These are phyloP conservation scores for Cymbidium sinense DNA, from an alignment of 106 monocot genomes.

Conservation along the genomic window DNA sequence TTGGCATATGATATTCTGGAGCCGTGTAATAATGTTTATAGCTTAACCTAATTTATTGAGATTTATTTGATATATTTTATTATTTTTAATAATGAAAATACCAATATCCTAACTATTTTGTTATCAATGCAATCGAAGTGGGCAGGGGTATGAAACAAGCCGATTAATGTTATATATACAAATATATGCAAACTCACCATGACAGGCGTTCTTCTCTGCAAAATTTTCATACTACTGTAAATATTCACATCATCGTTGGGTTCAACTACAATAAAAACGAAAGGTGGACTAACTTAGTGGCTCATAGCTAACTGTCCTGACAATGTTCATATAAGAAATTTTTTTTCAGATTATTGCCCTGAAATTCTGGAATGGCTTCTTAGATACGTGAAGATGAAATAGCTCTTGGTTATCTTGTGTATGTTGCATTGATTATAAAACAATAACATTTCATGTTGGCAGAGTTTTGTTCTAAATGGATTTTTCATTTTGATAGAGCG, in stretches of 20 bases:
- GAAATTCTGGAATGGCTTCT: neutral
- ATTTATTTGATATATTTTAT: too few species aligned
- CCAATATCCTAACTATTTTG: too few species aligned
- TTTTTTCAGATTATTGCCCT: neutral
- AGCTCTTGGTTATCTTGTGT: neutral
- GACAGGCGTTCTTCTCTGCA: neutral
- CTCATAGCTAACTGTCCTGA: neutral
- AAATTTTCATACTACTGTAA: neutral
- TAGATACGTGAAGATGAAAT: neutral
- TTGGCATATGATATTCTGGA: too few species aligned
- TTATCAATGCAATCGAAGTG: too few species aligned
- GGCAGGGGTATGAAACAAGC: too few species aligned
- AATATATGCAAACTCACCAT: too few species aligned
- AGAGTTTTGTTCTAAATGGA: neutral
- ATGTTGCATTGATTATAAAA: neutral
- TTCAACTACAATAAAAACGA: neutral
- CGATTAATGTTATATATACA: too few species aligned
- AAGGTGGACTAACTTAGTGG: neutral
- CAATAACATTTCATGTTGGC: neutral
- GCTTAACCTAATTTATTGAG: too few species aligned
- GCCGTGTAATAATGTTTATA: too few species aligned
- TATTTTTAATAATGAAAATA: too few species aligned
- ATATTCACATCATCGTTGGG: too few species aligned
- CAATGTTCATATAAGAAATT: neutral
- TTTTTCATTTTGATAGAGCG: neutral